Conservation (phyloP, 2,329 filamentous ascomycete genomes). For the Pyrenophora seminiperda region DNA sequence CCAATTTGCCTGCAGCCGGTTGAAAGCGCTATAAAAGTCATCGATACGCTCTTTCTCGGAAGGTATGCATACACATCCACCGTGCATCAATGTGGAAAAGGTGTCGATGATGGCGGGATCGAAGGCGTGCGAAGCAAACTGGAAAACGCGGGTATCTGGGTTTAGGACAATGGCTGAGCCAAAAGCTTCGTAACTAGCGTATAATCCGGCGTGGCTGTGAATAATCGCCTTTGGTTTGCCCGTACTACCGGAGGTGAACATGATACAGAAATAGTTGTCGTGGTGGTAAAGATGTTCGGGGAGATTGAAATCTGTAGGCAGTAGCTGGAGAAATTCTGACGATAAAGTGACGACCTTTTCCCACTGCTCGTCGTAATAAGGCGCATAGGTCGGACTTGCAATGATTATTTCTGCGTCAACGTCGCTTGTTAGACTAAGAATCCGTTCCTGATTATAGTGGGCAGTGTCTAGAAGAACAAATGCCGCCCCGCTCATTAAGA, state of each 20-base stretch:
- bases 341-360: not conserved
- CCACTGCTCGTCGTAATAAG: not conserved
- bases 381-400: slow-evolving; percentile 16
- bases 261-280: not conserved
- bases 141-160: not conserved
- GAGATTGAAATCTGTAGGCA: not conserved
- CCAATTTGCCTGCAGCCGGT: not conserved
- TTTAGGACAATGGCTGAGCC: not conserved
- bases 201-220: not conserved
- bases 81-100: not conserved
- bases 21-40: not conserved
- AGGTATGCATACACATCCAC: not conserved
- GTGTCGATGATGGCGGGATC: not conserved
- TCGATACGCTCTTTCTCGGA: not conserved
- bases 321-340: not conserved
- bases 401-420: slow-evolving; percentile 1
- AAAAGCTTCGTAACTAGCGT: not conserved
- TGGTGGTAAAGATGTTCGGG: not conserved
- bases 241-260: not conserved
- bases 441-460: not conserved
- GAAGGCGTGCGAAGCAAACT: not conserved
- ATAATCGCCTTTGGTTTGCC: not conserved
- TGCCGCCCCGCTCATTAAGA: slow-evolving; percentile 50
- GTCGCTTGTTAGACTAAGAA: not conserved
- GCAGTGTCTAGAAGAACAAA: slow-evolving; percentile 39